Evolutionary conservation across 106 monocot species (phyloP), one percentile per base, ranked within the genome.

Genomic region (Posidonia australis): DNA sequence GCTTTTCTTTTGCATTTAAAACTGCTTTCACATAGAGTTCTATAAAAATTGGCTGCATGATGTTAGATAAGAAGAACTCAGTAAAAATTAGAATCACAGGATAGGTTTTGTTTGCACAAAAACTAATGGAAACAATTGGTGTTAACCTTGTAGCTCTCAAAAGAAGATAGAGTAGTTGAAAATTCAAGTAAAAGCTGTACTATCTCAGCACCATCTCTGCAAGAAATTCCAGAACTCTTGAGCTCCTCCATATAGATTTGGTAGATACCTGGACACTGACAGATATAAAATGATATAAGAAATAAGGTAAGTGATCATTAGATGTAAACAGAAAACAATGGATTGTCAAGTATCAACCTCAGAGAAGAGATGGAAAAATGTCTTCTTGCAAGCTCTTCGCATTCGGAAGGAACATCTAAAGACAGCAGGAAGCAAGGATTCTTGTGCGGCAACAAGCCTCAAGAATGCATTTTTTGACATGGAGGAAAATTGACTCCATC

Each of bases 1-100:
- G 98, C 72, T 70, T 82, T 54, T 91, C 98, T 46, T 81, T 98
- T 62, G 98, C 73, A 85, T 85, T 85, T 47, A 98, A 68, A 75
- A 98, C 75, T 30, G 68, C 54, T 82, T 81, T 87, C 23, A 87
- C 69, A 70, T 98, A 98, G 18, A 98, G 46, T 27, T 98, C 96
- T 46, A 98, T 84, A 73, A 98, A 91, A 43, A 81, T 36, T 27
- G 71, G 58, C 96, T 98, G 91, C 63, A 78, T 23, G 49, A 58
- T 55, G 29, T 29, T 4, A 36, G 36, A 36, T 4, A 7, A 36
- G 2, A 75, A 67, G 58, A 52, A 1, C 18, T 25, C 23, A 36
- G 22, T 1, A 13, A 51, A n/a, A n/a, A n/a, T n/a, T n/a, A n/a
- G n/a, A n/a, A 25, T 26, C 51, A 2, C 17, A 43, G 5, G 27